These are phyloP conservation scores for Phytomonas sp. DNA, from an alignment of 208 protist genomes.

Conservation along the genomic window DNA sequence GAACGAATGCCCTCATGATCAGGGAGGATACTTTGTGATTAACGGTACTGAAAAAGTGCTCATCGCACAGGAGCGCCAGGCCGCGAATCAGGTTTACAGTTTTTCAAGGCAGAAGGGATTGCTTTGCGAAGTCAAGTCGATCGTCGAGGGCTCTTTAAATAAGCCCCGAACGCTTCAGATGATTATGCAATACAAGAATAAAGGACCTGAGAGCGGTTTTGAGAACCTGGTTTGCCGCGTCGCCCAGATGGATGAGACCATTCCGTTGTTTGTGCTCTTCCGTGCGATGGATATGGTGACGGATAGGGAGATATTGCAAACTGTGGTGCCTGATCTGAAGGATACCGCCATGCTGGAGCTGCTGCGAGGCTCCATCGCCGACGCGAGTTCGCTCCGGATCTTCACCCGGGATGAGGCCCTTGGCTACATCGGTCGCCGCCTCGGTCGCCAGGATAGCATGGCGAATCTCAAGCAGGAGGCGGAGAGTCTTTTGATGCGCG, in stretches of 20 bases:
- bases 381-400: constrained; percentile 76
- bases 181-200: constrained; percentile 93
- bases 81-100: constrained; percentile 97
- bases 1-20: constrained; percentile 98
- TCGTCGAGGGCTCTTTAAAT: constrained; percentile 79
- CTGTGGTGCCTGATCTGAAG: constrained; percentile 77
- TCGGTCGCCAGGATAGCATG: constrained; percentile 71
- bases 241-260: constrained; percentile 83
- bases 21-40: constrained; percentile 99
- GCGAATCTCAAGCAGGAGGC: constrained; percentile 89
- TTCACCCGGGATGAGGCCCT: constrained; percentile 95
- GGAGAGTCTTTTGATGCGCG: constrained; percentile 87
- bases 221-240: constrained; percentile 86
- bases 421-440: constrained; percentile 90
- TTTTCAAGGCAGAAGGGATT: constrained; percentile 91
- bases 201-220: constrained; percentile 85
- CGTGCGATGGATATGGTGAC: constrained; percentile 94
- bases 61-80: constrained; percentile 93
- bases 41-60: constrained; percentile 98
- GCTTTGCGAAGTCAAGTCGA: constrained; percentile 95
- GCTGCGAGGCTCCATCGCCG: constrained; percentile 89
- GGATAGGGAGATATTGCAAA: constrained; percentile 95
- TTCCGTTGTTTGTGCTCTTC: constrained; percentile 95
- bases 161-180: constrained; percentile 89
- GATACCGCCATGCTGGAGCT: constrained; percentile 82